Evolutionary conservation across 192 early-diverging fungal genomes (phyloP), one percentile per base, ranked within the genome.

Genomic region (Umbelopsis vinacea): DNA sequence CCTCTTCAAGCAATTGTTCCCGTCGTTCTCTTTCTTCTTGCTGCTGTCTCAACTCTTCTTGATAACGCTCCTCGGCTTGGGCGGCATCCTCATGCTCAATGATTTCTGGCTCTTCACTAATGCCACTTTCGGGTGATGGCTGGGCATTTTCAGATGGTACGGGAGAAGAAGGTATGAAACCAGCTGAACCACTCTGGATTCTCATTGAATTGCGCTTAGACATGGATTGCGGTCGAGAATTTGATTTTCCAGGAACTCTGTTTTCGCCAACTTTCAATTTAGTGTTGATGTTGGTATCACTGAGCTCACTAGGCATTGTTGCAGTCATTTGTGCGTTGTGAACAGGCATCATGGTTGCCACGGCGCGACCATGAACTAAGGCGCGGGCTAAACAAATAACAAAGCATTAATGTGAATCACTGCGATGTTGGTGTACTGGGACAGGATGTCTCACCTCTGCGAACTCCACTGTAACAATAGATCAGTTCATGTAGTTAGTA

Each of bases 301-400:
- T 77, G 35, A 82, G 69, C 57, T 84, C 80, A 50, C 57, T 73
- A 15, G 76, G 68, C 24, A 75, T 79, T 23, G 80, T 75, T 24
- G 77, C 80, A 23, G 71, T 82, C 35, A 84, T 71, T 43, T 78
- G 76, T 17, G 74, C 85, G 48, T 81, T 78, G 47, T 81, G 67
- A 54, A 83, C 84, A 71, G 87, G 81, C 68, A 89, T 82, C 46
- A 87, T 67, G 46, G 77, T 75, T 22, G 81, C 88, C 66, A 89
- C 85, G 48, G 88, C 84, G 70, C 87, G 80, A 66, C 88, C 86
- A 68, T 89, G 88, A 17, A 89, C 88, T 45, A 89, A 74, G 52
- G 86, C 84, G 70, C 87, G 84, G 40, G 87, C 88, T 88, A 72
- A 57, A 33, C 43, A 10, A 57, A 19, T 29, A 8, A 43, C 3